Evolutionary conservation across 257 asterid genomes (phyloP).

Genomic region (Nicotiana noctiflora): DNA sequence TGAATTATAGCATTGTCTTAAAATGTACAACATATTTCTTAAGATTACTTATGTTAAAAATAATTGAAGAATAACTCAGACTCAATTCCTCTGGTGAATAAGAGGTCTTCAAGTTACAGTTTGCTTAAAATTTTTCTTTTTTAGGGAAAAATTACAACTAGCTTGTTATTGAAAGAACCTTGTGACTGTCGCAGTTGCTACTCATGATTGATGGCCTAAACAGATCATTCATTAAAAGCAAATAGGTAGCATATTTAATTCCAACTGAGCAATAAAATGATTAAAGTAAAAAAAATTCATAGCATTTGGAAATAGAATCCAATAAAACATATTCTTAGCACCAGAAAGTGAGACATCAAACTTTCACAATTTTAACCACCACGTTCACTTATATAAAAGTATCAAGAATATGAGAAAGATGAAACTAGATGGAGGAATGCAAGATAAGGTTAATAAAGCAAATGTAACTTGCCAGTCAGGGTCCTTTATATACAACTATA

Average conservation of each 20-base stretch:
- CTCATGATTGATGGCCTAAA: background rate
- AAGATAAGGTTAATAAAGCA: background rate
- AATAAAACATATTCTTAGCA: background rate
- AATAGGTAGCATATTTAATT: background rate
- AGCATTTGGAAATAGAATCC: background rate
- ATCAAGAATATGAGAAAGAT: background rate
- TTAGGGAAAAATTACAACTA: background rate
- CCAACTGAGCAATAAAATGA: background rate
- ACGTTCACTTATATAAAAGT: background rate
- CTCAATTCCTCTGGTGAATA: background rate
- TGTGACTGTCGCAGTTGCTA: background rate
- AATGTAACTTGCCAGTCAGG: background rate
- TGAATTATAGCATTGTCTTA: background rate
- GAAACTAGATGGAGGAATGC: background rate
- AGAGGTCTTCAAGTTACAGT: background rate
- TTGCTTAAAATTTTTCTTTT: background rate
- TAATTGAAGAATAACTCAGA: background rate
- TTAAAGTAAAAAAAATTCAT: background rate
- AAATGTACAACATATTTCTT: background rate
- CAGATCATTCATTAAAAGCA: background rate
- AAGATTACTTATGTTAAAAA: background rate
- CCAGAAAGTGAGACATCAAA: background rate
- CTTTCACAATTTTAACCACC: background rate
- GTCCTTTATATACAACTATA: too few relatives aligned
- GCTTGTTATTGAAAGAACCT: background rate